phyloP scores from a whole-genome alignment of 2,329 filamentous ascomycete genomes.

The Myotisia sp. region DNA sequence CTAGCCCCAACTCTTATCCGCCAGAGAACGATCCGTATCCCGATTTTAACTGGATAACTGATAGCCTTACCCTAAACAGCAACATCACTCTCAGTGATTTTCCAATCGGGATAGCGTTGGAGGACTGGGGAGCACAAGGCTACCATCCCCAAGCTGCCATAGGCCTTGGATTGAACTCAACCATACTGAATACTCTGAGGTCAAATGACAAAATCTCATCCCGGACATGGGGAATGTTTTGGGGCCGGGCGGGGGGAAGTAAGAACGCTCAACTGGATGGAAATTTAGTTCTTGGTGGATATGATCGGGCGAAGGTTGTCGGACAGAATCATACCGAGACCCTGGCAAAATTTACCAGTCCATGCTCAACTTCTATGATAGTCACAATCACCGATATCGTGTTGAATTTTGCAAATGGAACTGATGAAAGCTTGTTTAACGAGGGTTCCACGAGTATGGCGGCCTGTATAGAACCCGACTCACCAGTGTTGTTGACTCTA shows the following conservation, averaged over 20 bases:
- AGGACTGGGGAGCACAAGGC: background rate
- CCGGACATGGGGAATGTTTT: conserved; percentile 8
- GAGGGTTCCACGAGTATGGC: conserved; percentile 18
- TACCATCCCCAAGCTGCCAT: background rate
- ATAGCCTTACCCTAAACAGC: background rate
- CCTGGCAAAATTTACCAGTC: conserved; percentile 2
- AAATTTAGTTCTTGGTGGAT: conserved; percentile 7
- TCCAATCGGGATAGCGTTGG: conserved; percentile 2
- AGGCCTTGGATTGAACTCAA: conserved; percentile 4
- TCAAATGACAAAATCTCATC: conserved; percentile 6
- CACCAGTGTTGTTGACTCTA: conserved; percentile 2
- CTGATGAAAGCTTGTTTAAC: background rate
- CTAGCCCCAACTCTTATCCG: background rate
- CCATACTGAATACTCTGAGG: background rate
- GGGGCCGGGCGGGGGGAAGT: conserved; percentile 5
- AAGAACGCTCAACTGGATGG: conserved; percentile 7
- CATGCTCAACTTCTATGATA: conserved; percentile 7
- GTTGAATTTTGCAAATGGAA: conserved; percentile 1
- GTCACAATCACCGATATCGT: conserved; percentile 7
- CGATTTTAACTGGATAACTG: conserved; percentile 3
- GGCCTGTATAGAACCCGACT: conserved; percentile 4
- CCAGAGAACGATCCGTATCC: background rate
- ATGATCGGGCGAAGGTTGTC: conserved; percentile 7
- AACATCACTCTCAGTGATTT: background rate
- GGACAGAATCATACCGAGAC: conserved; percentile 4